phyloP scores from a whole-genome alignment of 768 basidiomycete genomes.

The Macrolepiota fuliginosa region DNA sequence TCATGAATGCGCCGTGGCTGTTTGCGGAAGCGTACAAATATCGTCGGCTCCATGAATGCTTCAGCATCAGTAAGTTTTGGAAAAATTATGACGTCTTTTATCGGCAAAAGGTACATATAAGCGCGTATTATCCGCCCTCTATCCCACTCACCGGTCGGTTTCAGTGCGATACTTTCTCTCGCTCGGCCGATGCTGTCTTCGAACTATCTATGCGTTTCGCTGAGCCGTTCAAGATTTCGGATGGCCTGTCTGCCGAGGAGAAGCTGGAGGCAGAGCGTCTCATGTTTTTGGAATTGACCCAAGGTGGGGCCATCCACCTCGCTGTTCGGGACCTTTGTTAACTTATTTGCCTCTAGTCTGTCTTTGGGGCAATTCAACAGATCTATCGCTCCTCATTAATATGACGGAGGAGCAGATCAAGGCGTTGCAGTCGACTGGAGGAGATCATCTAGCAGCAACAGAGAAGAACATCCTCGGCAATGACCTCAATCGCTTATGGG shows the following conservation, averaged over 20 bases:
- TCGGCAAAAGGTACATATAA: constrained; percentile 70
- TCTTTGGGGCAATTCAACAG: constrained; percentile 96
- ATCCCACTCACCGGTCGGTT: constrained; percentile 12
- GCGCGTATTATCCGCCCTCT: background rate
- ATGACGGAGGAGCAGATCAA: constrained; percentile 99
- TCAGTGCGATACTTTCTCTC: constrained; percentile 90
- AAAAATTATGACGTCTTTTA: constrained; percentile 92
- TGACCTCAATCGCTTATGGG: constrained; percentile 70
- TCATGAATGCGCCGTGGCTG: constrained; percentile 96
- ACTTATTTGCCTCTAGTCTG: constrained; percentile 54
- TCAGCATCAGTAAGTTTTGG: constrained; percentile 90
- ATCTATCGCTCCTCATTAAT: constrained; percentile 91
- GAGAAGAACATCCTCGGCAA: constrained; percentile 97
- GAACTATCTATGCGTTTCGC: constrained; percentile 92
- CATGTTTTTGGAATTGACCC: constrained; percentile 91
- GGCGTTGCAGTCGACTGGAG: constrained; percentile 92
- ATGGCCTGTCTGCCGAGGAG: constrained; percentile 48
- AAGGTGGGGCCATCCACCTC: constrained; percentile 44
- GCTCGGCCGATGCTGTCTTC: constrained; percentile 89
- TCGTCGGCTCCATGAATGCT: constrained; percentile 88
- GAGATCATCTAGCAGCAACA: constrained; percentile 91
- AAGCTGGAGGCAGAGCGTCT: constrained; percentile 72
- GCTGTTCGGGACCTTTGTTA: background rate
- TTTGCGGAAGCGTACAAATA: constrained; percentile 97
- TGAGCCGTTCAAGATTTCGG: constrained; percentile 69